Conservation (phyloP, 148 eudicot species). For the Rhododendron molle region DNA sequence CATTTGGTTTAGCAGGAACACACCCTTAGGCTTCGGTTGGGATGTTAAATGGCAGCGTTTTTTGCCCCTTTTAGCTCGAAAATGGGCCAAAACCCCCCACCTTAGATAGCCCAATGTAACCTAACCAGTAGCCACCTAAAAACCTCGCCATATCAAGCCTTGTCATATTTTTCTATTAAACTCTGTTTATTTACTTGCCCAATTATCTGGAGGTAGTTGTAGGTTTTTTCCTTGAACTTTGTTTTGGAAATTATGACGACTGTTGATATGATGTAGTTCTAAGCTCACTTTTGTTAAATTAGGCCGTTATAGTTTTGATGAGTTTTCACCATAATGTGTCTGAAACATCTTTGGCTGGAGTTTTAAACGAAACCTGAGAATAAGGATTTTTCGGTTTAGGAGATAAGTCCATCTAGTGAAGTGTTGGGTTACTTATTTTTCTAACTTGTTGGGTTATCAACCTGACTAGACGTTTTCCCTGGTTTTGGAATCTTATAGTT, state of each 20-base stretch:
- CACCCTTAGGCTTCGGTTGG: background rate
- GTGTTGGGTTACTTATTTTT: background rate
- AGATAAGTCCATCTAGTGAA: background rate
- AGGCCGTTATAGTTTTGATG: no score
- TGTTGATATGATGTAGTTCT: no score
- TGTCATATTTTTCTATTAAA: background rate
- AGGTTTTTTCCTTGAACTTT: no score
- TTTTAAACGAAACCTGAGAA: no score
- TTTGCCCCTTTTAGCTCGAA: background rate
- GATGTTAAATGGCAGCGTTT: background rate
- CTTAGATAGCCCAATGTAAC: background rate
- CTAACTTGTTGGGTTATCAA: background rate
- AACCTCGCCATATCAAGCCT: background rate
- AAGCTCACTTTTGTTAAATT: no score
- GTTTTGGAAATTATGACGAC: no score
- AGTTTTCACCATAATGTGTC: no score
- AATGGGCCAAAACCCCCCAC: background rate
- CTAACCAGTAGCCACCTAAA: background rate
- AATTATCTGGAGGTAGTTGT: no score
- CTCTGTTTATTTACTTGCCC: background rate
- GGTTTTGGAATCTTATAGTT: background rate
- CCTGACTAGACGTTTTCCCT: background rate
- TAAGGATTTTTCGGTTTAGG: background rate
- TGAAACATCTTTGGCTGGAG: no score
- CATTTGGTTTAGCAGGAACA: no score